A percentile compares a stretch with the other conserved stretches of the same genome.
Evolutionary conservation across 2,329 filamentous ascomycete species (phyloP).

Genomic region (Pseudopyricularia cyperi): DNA sequence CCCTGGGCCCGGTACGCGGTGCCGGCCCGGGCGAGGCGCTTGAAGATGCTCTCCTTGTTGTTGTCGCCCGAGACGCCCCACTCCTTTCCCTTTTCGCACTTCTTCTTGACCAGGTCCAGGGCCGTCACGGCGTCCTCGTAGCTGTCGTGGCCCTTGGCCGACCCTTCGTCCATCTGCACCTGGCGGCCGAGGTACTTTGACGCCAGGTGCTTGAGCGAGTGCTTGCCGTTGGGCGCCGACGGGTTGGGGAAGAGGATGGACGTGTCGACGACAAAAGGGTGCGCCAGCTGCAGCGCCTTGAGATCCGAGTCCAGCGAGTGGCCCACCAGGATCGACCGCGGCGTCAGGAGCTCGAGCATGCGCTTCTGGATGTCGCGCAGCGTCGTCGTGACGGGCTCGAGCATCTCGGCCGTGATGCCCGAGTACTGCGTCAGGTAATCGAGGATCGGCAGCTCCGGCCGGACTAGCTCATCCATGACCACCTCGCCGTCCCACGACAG

Average conservation of each 20-base stretch:
- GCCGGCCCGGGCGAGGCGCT: slow-evolving; percentile 55
- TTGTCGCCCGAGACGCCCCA: slow-evolving; percentile 72
- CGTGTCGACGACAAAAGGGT: slow-evolving; percentile 91
- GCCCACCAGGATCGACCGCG: slow-evolving; percentile 61
- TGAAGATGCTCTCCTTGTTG: slow-evolving; percentile 77
- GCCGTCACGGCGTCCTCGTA: slow-evolving; percentile 86
- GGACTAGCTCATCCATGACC: slow-evolving; percentile 82
- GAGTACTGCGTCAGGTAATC: slow-evolving; percentile 90
- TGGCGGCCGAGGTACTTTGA: slow-evolving; percentile 77
- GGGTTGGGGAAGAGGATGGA: slow-evolving; percentile 82
- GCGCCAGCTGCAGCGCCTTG: slow-evolving; percentile 70
- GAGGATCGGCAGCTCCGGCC: slow-evolving; percentile 73
- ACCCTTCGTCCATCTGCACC: slow-evolving; percentile 68
- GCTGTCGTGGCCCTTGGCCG: slow-evolving; percentile 66
- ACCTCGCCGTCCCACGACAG: slow-evolving; percentile 74
- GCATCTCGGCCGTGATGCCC: slow-evolving; percentile 79
- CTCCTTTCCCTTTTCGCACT: slow-evolving; percentile 79
- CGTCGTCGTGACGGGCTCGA: slow-evolving; percentile 72
- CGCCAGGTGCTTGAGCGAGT: slow-evolving; percentile 77
- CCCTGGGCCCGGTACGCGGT: slow-evolving; percentile 49
- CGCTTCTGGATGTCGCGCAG: slow-evolving; percentile 70
- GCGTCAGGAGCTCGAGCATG: slow-evolving; percentile 58
- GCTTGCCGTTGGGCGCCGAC: slow-evolving; percentile 78
- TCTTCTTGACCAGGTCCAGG: slow-evolving; percentile 85
- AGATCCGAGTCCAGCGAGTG: slow-evolving; percentile 78